These are phyloP conservation scores for Fistulina hepatica DNA, from an alignment of 1,284 basidiomycete genomes.

Conservation along the genomic window DNA sequence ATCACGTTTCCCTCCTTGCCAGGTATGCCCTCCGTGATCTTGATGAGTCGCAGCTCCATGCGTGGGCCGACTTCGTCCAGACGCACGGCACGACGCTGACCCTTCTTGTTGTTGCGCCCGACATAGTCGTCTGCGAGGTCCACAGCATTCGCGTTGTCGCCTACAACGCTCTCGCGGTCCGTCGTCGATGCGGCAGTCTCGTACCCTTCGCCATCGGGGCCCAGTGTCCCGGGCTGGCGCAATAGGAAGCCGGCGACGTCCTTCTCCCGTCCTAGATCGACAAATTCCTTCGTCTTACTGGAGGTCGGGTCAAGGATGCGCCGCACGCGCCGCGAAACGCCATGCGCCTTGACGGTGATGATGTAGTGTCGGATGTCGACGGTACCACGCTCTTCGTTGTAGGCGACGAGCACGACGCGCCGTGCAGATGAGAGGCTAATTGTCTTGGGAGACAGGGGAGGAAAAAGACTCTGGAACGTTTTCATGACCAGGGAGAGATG, in stretches of 20 bases:
- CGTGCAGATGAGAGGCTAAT: conserved; percentile 77
- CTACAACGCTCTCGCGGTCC: conserved; percentile 74
- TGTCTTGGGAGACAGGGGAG: conserved; percentile 70
- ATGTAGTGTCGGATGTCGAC: conserved; percentile 93
- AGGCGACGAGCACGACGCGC: conserved; percentile 87
- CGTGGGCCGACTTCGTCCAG: conserved; percentile 93
- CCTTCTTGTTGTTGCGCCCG: conserved; percentile 87
- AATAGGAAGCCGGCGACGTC: conserved; percentile 96
- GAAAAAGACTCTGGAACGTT: conserved; percentile 84
- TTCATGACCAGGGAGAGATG: conserved; percentile 72
- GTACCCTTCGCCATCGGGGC: conserved; percentile 73
- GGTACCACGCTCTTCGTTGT: conserved; percentile 79
- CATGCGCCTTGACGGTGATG: conserved; percentile 92
- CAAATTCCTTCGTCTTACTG: conserved; percentile 33
- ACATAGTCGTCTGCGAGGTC: conserved; percentile 88
- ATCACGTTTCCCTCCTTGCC: conserved; percentile 84
- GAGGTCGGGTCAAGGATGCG: conserved; percentile 70
- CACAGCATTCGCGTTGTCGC: conserved; percentile 74
- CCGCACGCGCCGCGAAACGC: conserved; percentile 87
- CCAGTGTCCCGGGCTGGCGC: conserved; percentile 54
- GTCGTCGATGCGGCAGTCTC: conserved; percentile 68
- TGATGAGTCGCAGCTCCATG: conserved; percentile 88
- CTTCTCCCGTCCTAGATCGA: conserved; percentile 81
- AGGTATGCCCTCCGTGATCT: conserved; percentile 90
- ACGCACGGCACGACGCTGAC: conserved; percentile 81